Base-by-base conservation (phyloP, 78 protist genomes). In the Isochrysis galbana region DNA sequence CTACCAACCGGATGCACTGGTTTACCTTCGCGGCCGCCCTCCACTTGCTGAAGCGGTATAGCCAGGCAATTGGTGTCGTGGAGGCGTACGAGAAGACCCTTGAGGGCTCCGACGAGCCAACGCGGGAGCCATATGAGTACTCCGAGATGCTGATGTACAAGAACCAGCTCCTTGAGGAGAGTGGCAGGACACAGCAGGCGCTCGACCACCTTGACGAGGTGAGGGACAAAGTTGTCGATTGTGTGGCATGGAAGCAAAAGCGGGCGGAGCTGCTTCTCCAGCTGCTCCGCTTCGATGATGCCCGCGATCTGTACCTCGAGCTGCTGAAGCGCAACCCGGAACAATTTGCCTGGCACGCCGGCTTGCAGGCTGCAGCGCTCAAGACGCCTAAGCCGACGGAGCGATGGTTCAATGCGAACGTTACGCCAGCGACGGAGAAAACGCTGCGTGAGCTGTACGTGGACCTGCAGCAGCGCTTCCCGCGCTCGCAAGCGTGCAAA, bases 1-100 rank as follows among this genome's bases (percentile, higher is more conserved):
- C 98, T 55, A 17, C 91, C n/a, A 34, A 72, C 45, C 86, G 92
- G 78, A 78, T 83, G 69, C 61, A 94, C 91, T 98, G 99, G 98
- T n/a, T 96, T 34, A 94, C 96, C 29, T 95, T 95, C 47, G 97
- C 97, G 11, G 11, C 96, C 32, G 93, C 97, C 42, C 21, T 94
- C 26, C 98, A 97, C 51, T 77, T 96, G 36, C 46, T 46, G 61
- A 96, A 95, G 5, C 90, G 94, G 54, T 32, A 86, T 45, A 51
- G 42, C 44, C 51, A 46, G 74, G 97, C 98, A 11, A 23, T 82
- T 17, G 32, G 55, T 14, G 72, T 95, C 54, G 70, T 97, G 38
- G 94, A 94, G 44, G 72, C 92, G n/a, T 94, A 82, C 88, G 95
- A 88, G 36, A n/a, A n/a, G n/a, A n/a, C n/a, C n/a, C n/a, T n/a